Conservation (phyloP, 2,329 filamentous ascomycete species). For the Graphiopsis chlorocephala region DNA sequence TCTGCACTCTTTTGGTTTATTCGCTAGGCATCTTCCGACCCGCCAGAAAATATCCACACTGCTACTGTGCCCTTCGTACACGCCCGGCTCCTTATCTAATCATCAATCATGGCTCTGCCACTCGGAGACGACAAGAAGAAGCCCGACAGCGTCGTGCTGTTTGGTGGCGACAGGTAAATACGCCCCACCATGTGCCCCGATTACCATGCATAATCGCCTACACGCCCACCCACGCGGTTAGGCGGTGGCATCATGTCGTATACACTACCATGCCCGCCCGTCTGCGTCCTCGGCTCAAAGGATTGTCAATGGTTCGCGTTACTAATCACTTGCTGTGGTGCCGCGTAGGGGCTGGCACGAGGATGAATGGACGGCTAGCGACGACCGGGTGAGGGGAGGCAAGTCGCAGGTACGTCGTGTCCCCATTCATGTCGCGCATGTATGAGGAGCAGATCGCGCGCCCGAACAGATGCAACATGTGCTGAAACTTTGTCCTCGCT, state of each 20-base stretch:
- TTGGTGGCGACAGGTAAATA: slow-evolving; percentile 34
- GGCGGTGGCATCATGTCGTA: background rate
- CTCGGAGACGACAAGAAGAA: slow-evolving; percentile 17
- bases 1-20: background rate
- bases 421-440: background rate
- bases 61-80: background rate
- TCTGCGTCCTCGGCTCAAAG: background rate
- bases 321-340: background rate
- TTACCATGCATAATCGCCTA: slow-evolving; percentile 8
- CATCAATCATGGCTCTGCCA: background rate
- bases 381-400: slow-evolving; percentile 76
- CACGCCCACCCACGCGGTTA: slow-evolving; percentile 1
- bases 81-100: slow-evolving; percentile 2
- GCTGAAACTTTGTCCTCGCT: background rate
- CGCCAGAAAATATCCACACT: background rate
- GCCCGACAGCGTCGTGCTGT: slow-evolving; percentile 25
- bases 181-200: slow-evolving; percentile 9
- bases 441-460: background rate
- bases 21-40: slow-evolving; percentile 4
- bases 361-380: slow-evolving; percentile 64
- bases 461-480: background rate
- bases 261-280: background rate
- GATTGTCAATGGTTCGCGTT: background rate
- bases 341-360: slow-evolving; percentile 54
- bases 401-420: slow-evolving; percentile 51